Base-by-base conservation (phyloP, 352 stramenopile genomes). In the Aphanomyces cochlioides region DNA sequence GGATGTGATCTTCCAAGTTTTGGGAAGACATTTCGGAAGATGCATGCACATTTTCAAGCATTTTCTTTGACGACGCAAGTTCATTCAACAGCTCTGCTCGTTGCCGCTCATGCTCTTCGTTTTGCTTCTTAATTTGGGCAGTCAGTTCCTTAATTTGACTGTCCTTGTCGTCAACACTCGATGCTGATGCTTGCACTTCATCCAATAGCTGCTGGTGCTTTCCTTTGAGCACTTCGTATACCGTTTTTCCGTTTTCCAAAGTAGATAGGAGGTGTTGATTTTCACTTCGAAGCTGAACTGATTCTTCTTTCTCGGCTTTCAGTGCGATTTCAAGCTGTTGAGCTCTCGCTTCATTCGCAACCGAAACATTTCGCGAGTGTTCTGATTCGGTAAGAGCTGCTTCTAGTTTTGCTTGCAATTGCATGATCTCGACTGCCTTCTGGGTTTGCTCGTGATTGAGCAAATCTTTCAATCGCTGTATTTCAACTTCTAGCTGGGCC, bases 1-100 rank as follows among this genome's bases (percentile, higher is more conserved):
- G 59, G 41, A 67, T 67, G 59, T 67, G 59, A 19, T 67, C 59
- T 54, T 67, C 59, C 3, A 67, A 36, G 5, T 67, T 48, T 36
- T 67, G 38, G n/a, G 7, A 45, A 28, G 59, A 48, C 39, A 67
- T 48, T 17, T 67, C 43, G 39, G 59, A 41, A 41, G 59, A 67
- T 10, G 59, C 59, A 36, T 67, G 59, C 7, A 67, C 59, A 45
- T 67, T 50, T 21, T n/a, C 41, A 6, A 67, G 13, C 59, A 67
- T 67, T 45, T 48, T 56, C 41, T 67, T 17, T 15, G 59, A 21
- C 28, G 39, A n/a, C 15, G 38, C 59, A 10, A 67, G 40, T 21
- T 67, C 59, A 3, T 19, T 21, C 5, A 17, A 45, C 17, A 67
- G n/a, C 21, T 54, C 7, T 1, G 34, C 15, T n/a, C 17, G 41